Base-by-base conservation (phyloP, 371 early-diverging fungal genomes). In the Lichtheimia ramosa region DNA sequence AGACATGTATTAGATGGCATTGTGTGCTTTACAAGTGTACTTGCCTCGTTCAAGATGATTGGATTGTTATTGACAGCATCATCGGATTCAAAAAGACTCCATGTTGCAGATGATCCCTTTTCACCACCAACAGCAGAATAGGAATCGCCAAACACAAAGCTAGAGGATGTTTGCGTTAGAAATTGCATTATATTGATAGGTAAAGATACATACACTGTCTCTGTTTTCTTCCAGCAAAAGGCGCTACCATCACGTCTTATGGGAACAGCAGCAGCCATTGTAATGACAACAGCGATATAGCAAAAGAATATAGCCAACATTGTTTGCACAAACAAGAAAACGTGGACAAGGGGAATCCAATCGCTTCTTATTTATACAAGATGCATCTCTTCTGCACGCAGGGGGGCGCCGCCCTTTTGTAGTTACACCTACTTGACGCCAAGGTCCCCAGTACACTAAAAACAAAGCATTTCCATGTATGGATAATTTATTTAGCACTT, bases 101-200 rank as follows among this genome's bases (percentile, higher is more conserved):
- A 54, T 16, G 54, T 54, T 21, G 14, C 5, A 0, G n/a, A 15
- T 16, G n/a, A 28, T 40, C 54, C 54, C 41, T 54, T 41, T 18
- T 34, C 42, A 8, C 54, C 54, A 40, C 20, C 15, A 16, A 54
- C 21, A 3, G 54, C 54, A 41, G 18, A 28, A 34, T 54, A 54
- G 10, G 54, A 54, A 23, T 54, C 54, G 1, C 54, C 54, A 54
- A 54, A 54, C 16, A 54, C 54, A 54, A 54, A 54, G 14, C 54
- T 54, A 18, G 3, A n/a, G 20, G 3, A n/a, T 18, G 46, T 16
- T 21, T 7, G 18, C 18, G 16, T n/a, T 18, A 46, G 13, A 5
- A 46, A 21, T n/a, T 46, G 0, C 16, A 46, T 46, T 18, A 6
- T 4, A 5, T 3, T 6, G 5, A 5, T 8, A 7, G 10, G 5